phyloP scores from a whole-genome alignment of 257 asterid species.

The Eustoma russellianum region DNA sequence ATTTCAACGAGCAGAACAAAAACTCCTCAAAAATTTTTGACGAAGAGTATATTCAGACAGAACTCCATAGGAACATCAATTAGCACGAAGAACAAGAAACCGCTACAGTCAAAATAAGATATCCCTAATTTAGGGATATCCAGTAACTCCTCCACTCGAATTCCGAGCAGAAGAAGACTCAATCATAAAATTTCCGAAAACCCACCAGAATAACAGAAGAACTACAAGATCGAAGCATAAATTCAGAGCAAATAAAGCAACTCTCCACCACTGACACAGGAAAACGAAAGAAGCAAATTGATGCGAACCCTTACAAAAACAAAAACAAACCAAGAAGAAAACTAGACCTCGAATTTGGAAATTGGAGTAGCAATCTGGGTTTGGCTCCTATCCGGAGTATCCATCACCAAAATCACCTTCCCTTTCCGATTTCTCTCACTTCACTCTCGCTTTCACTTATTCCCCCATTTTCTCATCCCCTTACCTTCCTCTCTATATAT shows the following conservation, averaged over 20 bases:
- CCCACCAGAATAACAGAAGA: too few relatives aligned
- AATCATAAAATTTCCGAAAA: too few relatives aligned
- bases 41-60: background rate
- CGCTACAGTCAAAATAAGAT: too few relatives aligned
- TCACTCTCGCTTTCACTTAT: constrained; percentile 1
- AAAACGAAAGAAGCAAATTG: too few relatives aligned
- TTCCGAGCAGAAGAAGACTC: too few relatives aligned
- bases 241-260: too few relatives aligned
- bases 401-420: constrained; percentile 54
- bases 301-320: too few relatives aligned
- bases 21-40: constrained; percentile 5
- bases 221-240: too few relatives aligned
- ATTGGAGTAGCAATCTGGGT: constrained; percentile 59
- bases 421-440: constrained; percentile 23
- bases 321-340: constrained; percentile 1
- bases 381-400: constrained; percentile 78
- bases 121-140: too few relatives aligned
- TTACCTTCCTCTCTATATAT: constrained; percentile 7
- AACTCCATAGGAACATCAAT: background rate
- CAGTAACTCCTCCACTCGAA: too few relatives aligned
- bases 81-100: too few relatives aligned
- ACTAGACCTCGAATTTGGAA: constrained; percentile 70
- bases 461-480: constrained; percentile 6
- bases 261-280: too few relatives aligned
- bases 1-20: background rate